These are phyloP conservation scores for Cladophialophora yegresii DNA, from an alignment of 2,329 filamentous ascomycete species.

Conservation along the genomic window DNA sequence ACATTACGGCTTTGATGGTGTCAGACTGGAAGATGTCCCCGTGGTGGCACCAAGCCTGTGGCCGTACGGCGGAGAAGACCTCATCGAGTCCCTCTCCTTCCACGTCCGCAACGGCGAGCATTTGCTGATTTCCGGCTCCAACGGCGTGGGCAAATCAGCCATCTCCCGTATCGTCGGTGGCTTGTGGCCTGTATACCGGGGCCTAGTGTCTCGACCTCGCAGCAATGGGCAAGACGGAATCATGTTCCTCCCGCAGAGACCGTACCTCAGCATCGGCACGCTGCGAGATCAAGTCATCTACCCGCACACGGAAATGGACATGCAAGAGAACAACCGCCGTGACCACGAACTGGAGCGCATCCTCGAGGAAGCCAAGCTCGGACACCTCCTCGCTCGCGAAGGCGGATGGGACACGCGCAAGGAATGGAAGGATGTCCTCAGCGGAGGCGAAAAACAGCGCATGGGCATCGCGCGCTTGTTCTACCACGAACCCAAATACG, in stretches of 20 bases:
- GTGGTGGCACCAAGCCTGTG: slow-evolving; percentile 85
- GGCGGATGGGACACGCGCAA: slow-evolving; percentile 96
- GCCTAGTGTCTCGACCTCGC: slow-evolving; percentile 84
- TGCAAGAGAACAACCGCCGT: slow-evolving; percentile 75
- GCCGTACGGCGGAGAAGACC: slow-evolving; percentile 86
- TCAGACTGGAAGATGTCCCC: slow-evolving; percentile 89
- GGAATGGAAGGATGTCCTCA: slow-evolving; percentile 98
- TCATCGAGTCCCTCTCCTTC: slow-evolving; percentile 84
- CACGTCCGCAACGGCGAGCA: slow-evolving; percentile 90
- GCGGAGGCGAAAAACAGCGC: slow-evolving; percentile 93
- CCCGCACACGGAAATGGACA: slow-evolving; percentile 90
- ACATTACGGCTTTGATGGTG: slow-evolving; percentile 91
- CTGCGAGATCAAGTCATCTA: slow-evolving; percentile 97
- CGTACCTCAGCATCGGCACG: slow-evolving; percentile 89
- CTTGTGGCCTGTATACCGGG: slow-evolving; percentile 93
- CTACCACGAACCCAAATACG: slow-evolving; percentile 93
- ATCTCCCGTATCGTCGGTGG: slow-evolving; percentile 86
- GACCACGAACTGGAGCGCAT: slow-evolving; percentile 77
- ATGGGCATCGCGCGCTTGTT: slow-evolving; percentile 87
- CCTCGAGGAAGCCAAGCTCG: slow-evolving; percentile 79
- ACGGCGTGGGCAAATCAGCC: slow-evolving; percentile 90
- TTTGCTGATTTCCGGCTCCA: slow-evolving; percentile 88
- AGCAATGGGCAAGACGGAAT: slow-evolving; percentile 81
- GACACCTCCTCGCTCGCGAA: slow-evolving; percentile 87
- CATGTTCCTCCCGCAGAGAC: slow-evolving; percentile 95